Evolutionary conservation across 23 red algal genomes (phyloP), one percentile per base, ranked within the genome.

Genomic region (Gracilariopsis chorda): DNA sequence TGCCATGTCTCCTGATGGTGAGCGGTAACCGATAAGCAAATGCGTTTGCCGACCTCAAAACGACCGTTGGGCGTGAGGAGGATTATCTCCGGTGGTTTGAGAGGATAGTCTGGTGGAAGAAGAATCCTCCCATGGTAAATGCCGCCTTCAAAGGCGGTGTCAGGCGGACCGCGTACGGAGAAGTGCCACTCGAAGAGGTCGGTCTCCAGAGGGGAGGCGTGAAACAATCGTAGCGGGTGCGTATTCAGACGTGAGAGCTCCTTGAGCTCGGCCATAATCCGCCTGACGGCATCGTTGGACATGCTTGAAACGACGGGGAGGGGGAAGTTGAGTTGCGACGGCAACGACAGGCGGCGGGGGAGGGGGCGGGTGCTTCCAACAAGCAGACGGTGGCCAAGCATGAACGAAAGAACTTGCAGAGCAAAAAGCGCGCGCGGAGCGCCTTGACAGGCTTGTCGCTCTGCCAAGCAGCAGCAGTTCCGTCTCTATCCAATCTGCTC

Each of bases 131-230:
- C 97, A 73, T 99, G 97, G 70, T 99, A 99, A 20, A 99, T 77
- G 25, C 97, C 97, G 3, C 65, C 86, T 21, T 90, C 90, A 43
- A 99, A 99, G 1, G 93, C 70, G 19, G 97, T 95, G 32, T 94
- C 93, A 2, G 88, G 77, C 4, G 97, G 97, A 11, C 97, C 97
- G 35, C 91, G 88, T 17, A 96, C 87, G 20, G 93, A 93, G 83
- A 99, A 99, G 73, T 99, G 97, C 97, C 85, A 93, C 52, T 99
- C 97, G 62, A 99, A 99, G 8, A 99, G 80, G 88, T 99, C 97
- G 56, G 72, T 86, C 35, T 99, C 93, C 2, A 99, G 90, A 42
- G 97, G 93, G 16, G 29, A 34, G 55, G 93, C 97, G 64, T 68
- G 45, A 67, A 98, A 98, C 12, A 99, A 68, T 11, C 77, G 21